Conservation (phyloP, 1,284 basidiomycete genomes). For the Puccinia coronata region DNA sequence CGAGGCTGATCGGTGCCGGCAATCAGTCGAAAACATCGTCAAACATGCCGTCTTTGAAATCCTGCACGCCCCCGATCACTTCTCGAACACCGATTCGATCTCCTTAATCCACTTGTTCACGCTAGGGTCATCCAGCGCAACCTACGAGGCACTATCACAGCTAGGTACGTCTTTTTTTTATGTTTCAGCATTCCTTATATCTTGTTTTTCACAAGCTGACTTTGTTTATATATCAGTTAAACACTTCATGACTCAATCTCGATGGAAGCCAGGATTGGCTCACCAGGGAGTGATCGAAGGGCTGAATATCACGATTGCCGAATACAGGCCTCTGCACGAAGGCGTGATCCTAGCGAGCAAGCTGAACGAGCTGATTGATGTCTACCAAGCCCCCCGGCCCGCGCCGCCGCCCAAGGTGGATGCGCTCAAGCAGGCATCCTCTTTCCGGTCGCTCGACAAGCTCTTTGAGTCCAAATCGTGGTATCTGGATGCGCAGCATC, state of each 20-base stretch:
- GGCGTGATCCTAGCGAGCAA: constrained; percentile 39
- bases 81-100: neutral
- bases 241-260: constrained; percentile 23
- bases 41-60: constrained; percentile 33
- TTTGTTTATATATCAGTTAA: constrained; percentile 12
- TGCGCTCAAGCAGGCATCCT: constrained; percentile 1
- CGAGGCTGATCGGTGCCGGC: constrained; percentile 36
- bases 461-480: constrained; percentile 16
- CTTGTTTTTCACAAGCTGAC: neutral
- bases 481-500: constrained; percentile 32
- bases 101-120: constrained; percentile 39
- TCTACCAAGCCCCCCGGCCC: neutral
- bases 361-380: constrained; percentile 23
- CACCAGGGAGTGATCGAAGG: neutral
- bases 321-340: constrained; percentile 43
- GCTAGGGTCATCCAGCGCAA: constrained; percentile 35
- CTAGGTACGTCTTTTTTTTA: constrained; percentile 18
- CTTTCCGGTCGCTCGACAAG: neutral
- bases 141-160: constrained; percentile 33
- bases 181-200: neutral
- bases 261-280: neutral
- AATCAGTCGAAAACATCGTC: constrained; percentile 38
- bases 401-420: neutral
- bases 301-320: constrained; percentile 33
- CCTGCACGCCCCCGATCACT: neutral